Conservation (phyloP, 139 green algal species). For the Medakamo hakoo region DNA sequence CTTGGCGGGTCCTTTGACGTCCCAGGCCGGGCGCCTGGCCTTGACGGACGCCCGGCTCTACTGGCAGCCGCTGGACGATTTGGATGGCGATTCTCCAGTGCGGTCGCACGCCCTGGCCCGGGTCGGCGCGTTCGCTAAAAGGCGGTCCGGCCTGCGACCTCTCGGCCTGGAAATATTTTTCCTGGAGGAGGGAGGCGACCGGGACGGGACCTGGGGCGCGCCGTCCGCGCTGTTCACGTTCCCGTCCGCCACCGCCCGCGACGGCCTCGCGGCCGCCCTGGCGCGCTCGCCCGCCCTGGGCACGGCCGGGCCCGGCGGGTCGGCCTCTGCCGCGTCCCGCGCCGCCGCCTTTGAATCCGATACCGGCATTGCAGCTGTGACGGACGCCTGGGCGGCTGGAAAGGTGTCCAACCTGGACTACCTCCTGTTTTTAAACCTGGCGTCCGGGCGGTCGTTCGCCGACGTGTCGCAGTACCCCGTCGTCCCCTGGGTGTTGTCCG, state of each 20-base stretch:
- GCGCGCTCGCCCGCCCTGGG: conserved; percentile 26
- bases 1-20: conserved; percentile 21
- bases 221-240: conserved; percentile 66
- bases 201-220: conserved; percentile 34
- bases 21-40: conserved; percentile 51
- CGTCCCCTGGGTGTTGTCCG: conserved; percentile 83
- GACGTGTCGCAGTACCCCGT: conserved; percentile 68
- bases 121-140: conserved; percentile 49
- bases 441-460: conserved; percentile 70
- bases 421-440: conserved; percentile 74
- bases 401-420: conserved; percentile 66
- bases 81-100: conserved; percentile 37
- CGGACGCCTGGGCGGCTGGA: conserved; percentile 50
- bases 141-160: conserved; percentile 41
- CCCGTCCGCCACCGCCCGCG: conserved; percentile 26
- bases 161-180: conserved; percentile 45
- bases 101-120: conserved; percentile 42
- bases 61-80: conserved; percentile 73
- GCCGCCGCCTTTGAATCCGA: background rate
- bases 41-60: conserved; percentile 61
- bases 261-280: conserved; percentile 22
- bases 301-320: conserved; percentile 12
- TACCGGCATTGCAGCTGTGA: conserved; percentile 17
- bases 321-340: conserved; percentile 11
- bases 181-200: background rate